Evolutionary conservation across 2,329 filamentous ascomycete genomes (phyloP).

Genomic region (Diaporthe ilicicola): DNA sequence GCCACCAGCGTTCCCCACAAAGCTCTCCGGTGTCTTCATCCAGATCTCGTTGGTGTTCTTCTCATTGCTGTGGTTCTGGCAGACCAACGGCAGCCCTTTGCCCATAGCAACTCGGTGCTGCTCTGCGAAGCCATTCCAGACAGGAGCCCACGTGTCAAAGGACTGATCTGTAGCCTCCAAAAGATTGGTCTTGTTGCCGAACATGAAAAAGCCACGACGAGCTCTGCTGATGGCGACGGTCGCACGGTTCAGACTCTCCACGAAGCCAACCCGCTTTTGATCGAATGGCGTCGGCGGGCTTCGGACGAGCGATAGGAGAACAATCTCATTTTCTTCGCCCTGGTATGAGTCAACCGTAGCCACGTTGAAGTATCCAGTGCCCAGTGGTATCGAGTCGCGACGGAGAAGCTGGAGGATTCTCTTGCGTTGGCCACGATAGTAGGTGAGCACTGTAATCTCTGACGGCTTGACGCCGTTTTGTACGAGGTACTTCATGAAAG

Average conservation of each 20-base stretch:
- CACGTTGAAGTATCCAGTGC: constrained; percentile 61
- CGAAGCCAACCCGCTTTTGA: constrained; percentile 71
- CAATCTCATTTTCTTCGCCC: constrained; percentile 87
- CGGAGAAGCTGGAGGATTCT: constrained; percentile 62
- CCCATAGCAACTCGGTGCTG: constrained; percentile 44
- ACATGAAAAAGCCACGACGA: constrained; percentile 81
- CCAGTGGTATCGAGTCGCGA: constrained; percentile 40
- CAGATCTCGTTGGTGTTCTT: constrained; percentile 46
- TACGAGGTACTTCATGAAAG: constrained; percentile 76
- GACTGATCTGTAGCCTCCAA: constrained; percentile 55
- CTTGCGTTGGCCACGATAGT: constrained; percentile 86
- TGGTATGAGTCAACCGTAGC: constrained; percentile 90
- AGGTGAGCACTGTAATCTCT: constrained; percentile 83
- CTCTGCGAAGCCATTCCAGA: constrained; percentile 60
- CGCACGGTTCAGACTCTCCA: constrained; percentile 67
- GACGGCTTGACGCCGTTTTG: constrained; percentile 67
- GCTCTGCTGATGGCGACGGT: constrained; percentile 74
- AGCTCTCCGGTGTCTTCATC: constrained; percentile 63
- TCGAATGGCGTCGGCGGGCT: constrained; percentile 60
- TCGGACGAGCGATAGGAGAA: constrained; percentile 82
- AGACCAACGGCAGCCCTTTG: constrained; percentile 68
- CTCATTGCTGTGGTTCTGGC: constrained; percentile 61
- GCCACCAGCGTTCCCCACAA: constrained; percentile 57
- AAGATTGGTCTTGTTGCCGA: constrained; percentile 74
- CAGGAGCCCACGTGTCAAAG: constrained; percentile 49